These are phyloP conservation scores for Penicillium pulvis DNA, from an alignment of 495 filamentous ascomycete genomes.

Conservation along the genomic window DNA sequence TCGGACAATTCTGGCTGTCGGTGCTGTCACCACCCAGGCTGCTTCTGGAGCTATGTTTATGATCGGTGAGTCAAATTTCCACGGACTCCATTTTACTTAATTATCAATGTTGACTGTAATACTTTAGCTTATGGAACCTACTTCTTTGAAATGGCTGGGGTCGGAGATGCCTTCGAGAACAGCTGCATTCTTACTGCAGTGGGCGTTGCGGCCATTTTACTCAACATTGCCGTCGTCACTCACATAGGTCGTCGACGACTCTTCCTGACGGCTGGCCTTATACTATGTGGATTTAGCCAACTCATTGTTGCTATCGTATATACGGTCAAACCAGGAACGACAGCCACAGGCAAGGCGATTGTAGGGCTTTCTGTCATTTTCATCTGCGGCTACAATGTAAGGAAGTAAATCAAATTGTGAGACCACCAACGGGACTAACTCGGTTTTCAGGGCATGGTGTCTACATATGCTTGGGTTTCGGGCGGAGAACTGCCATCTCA, in stretches of 20 bases:
- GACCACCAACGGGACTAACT: not conserved
- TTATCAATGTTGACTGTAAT: not conserved
- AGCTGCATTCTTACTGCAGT: constrained; percentile 57
- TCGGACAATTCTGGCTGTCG: constrained; percentile 51
- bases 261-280: constrained; percentile 53
- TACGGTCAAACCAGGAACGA: constrained; percentile 44
- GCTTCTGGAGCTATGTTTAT: constrained; percentile 64
- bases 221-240: constrained; percentile 57
- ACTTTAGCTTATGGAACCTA: constrained; percentile 58
- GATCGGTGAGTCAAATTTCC: constrained; percentile 34
- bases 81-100: not conserved
- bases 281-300: constrained; percentile 57
- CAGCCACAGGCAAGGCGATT: constrained; percentile 46
- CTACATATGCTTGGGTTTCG: constrained; percentile 59
- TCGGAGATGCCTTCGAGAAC: constrained; percentile 61
- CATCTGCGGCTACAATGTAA: constrained; percentile 57
- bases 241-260: constrained; percentile 54
- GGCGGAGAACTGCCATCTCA: constrained; percentile 57
- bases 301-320: constrained; percentile 55
- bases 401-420: not conserved
- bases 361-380: constrained; percentile 58
- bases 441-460: constrained; percentile 18
- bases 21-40: constrained; percentile 55
- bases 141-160: constrained; percentile 65
- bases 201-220: constrained; percentile 57